Conservation (phyloP, 2,329 filamentous ascomycete species). For the Phyllosticta citribraziliensis region DNA sequence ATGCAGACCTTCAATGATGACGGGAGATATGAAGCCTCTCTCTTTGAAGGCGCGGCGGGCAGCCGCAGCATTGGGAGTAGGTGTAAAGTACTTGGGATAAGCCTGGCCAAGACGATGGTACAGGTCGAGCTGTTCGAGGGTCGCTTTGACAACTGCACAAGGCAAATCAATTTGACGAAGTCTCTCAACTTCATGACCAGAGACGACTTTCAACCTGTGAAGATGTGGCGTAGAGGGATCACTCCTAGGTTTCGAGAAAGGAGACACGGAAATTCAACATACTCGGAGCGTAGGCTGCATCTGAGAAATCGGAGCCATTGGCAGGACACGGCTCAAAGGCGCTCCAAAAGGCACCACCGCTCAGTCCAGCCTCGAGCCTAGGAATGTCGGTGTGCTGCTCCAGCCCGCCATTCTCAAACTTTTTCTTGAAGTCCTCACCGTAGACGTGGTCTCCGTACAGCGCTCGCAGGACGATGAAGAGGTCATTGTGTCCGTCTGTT, state of each 20-base stretch:
- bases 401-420: conserved; percentile 63
- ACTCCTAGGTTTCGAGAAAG: not conserved
- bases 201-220: not conserved
- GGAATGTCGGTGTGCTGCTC: conserved; percentile 67
- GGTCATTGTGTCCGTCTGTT: conserved; percentile 80
- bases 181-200: not conserved
- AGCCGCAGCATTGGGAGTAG: conserved; percentile 47
- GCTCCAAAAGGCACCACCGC: conserved; percentile 89
- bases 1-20: conserved; percentile 61
- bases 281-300: conserved; percentile 61
- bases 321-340: conserved; percentile 70
- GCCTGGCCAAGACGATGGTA: conserved; percentile 52
- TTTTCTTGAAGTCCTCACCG: conserved; percentile 57
- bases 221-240: not conserved
- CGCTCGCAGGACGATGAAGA: conserved; percentile 62
- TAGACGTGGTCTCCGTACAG: conserved; percentile 71
- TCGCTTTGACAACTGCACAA: conserved; percentile 50
- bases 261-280: conserved; percentile 19
- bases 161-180: not conserved
- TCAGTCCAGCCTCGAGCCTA: conserved; percentile 58
- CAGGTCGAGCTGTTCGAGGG: conserved; percentile 66
- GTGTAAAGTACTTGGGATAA: conserved; percentile 63
- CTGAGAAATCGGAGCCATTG: conserved; percentile 63
- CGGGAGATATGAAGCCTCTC: conserved; percentile 24
- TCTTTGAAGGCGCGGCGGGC: conserved; percentile 46